Percentiles rank a stretch among this genome's conserved stretches.
phyloP scores from a whole-genome alignment of 345 rosid species.

The Gossypium arboreum region DNA sequence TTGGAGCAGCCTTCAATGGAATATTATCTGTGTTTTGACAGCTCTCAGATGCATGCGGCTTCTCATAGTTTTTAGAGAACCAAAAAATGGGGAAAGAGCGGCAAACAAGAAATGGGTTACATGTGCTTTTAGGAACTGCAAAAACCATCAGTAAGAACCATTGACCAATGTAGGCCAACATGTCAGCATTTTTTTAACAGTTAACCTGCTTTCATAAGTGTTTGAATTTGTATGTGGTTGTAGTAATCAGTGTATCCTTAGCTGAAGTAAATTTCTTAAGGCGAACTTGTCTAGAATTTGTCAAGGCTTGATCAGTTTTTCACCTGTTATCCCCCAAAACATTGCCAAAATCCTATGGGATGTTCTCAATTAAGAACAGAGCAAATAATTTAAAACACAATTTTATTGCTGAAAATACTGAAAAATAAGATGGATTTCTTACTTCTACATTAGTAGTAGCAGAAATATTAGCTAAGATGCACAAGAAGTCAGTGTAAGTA shows the following conservation, averaged over 20 bases:
- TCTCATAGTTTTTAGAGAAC: neutral
- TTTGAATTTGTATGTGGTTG: neutral
- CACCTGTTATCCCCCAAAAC: neutral
- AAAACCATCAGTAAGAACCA: neutral
- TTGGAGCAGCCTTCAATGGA: constrained; percentile 5
- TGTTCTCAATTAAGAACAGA: too few relatives aligned
- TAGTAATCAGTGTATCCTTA: neutral
- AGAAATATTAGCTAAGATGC: too few relatives aligned
- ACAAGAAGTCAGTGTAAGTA: too few relatives aligned
- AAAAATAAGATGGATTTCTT: too few relatives aligned
- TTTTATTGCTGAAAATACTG: too few relatives aligned
- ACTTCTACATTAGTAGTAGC: too few relatives aligned
- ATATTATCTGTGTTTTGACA: constrained; percentile 5
- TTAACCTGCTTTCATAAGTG: neutral
- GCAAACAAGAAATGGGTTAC: neutral
- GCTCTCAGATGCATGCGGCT: neutral
- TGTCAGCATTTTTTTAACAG: neutral
- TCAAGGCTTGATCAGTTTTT: neutral
- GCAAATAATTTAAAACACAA: too few relatives aligned
- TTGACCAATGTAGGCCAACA: neutral
- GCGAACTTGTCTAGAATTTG: neutral
- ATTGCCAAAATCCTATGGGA: too few relatives aligned
- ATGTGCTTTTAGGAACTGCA: neutral
- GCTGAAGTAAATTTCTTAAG: too few relatives aligned
- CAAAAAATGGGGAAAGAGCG: neutral